Conservation (phyloP, 805 yeast species). For the Maudiozyma turicensis region DNA sequence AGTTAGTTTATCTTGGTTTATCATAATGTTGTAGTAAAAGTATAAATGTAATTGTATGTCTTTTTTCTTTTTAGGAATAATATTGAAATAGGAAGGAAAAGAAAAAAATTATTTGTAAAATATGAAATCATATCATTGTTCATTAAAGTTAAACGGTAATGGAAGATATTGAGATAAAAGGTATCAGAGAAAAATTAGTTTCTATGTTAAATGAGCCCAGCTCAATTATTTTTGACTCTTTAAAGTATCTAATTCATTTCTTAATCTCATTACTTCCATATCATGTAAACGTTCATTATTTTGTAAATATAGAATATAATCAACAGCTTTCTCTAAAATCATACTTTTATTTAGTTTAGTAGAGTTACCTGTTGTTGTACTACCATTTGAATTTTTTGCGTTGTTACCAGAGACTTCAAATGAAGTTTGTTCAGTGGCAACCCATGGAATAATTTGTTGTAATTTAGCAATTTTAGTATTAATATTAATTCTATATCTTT, state of each 20-base stretch:
- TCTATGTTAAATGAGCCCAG: background rate
- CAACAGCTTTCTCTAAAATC: constrained; percentile 62
- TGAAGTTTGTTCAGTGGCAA: constrained; percentile 50
- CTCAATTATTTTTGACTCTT: constrained; percentile 2
- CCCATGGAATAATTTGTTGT: constrained; percentile 59
- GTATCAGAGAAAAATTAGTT: too few species aligned
- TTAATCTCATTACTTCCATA: constrained; percentile 28
- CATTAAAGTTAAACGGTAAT: background rate
- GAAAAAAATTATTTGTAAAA: background rate
- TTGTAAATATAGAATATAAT: constrained; percentile 45
- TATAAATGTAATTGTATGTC: background rate
- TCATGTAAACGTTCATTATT: constrained; percentile 34
- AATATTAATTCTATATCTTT: constrained; percentile 59
- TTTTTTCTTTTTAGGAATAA: background rate
- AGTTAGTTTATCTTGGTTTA: background rate
- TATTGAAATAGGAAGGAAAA: background rate
- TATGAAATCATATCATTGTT: too few species aligned
- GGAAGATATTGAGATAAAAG: background rate
- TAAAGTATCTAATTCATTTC: constrained; percentile 24
- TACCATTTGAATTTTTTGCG: background rate
- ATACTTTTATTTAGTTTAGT: constrained; percentile 52
- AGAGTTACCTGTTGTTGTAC: background rate
- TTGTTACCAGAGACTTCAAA: constrained; percentile 32
- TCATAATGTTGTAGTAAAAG: background rate
- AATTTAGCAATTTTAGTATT: constrained; percentile 60